Base-by-base conservation (phyloP, 176 grass and related monocot genomes). In the Saccharum officinarum region DNA sequence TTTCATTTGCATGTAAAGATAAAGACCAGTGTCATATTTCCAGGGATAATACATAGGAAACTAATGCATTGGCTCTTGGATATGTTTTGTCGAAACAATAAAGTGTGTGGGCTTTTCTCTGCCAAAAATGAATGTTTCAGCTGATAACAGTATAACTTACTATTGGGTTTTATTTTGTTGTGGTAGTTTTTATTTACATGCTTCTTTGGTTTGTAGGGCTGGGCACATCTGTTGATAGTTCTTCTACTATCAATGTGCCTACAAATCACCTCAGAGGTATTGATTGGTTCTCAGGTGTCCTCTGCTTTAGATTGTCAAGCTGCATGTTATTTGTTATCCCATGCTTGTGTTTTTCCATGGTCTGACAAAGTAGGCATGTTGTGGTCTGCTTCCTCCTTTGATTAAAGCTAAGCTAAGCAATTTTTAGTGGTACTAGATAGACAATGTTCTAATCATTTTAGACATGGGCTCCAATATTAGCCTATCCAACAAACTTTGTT, bases 231-330 rank as follows among this genome's bases (percentile, higher is more conserved):
- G 55, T 50, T 46, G 73, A 79, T 78, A 66, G 49, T 69, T 7
- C 57, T 50, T 75, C 77, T 80, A 22, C 41, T 59, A 61, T 39
- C 74, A 64, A 64, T 80, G 42, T 57, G 25, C 83, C 88, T 83
- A 38, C 76, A 82, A 76, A 23, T 88, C 6, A 16, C 46, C 46
- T n/a, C 73, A 72, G 77, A 90, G 85, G 88, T 93, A 90, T n/a
- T 13, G 72, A 85, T 22, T 79, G 73, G 50, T 69, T 77, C n/a
- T 76, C 9, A 57, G 15, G 31, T 75, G 46, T 86, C 67, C 34
- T 84, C 42, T 61, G 22, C 79, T 71, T 25, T 16, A 55, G 49
- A 54, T 37, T 75, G 25, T 75, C 16, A 75, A 22, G 20, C 7
- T 71, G 11, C 75, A 41, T 3, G 18, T 39, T 84, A 54, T 41